Conservation (phyloP, 192 early-diverging fungal species). For the Coemansia sp. region DNA sequence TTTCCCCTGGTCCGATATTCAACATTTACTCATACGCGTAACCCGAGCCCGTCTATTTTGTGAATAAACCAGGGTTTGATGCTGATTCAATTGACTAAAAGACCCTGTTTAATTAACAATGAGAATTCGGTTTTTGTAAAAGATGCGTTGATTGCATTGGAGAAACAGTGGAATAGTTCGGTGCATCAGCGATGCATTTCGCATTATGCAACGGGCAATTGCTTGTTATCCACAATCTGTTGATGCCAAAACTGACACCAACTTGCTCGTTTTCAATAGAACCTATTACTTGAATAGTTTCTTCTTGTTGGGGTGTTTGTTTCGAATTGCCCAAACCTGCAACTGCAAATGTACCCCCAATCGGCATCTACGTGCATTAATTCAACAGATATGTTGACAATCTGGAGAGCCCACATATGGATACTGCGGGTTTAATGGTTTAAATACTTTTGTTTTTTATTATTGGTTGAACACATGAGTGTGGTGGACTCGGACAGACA, state of each 20-base stretch:
- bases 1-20: background rate
- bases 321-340: too few relatives aligned
- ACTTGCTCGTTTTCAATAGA: background rate
- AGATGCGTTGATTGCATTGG: background rate
- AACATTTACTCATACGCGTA: background rate
- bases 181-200: background rate
- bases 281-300: background rate
- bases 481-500: too few relatives aligned
- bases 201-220: background rate
- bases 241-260: too few relatives aligned
- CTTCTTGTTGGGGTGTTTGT: too few relatives aligned
- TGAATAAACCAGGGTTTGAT: background rate
- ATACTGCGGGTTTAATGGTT: too few relatives aligned
- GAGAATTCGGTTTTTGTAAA: background rate
- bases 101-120: too few relatives aligned
- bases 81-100: too few relatives aligned
- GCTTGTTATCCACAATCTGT: background rate
- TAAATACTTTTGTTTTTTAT: too few relatives aligned
- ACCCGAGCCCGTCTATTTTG: background rate
- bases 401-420: too few relatives aligned
- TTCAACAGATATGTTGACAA: background rate
- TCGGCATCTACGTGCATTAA: conserved; percentile 7
- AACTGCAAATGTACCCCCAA: background rate
- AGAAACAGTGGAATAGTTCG: background rate
- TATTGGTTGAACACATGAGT: too few relatives aligned